These are phyloP conservation scores for Vigna nakashimae DNA, from an alignment of 306 rosid species.

Conservation along the genomic window DNA sequence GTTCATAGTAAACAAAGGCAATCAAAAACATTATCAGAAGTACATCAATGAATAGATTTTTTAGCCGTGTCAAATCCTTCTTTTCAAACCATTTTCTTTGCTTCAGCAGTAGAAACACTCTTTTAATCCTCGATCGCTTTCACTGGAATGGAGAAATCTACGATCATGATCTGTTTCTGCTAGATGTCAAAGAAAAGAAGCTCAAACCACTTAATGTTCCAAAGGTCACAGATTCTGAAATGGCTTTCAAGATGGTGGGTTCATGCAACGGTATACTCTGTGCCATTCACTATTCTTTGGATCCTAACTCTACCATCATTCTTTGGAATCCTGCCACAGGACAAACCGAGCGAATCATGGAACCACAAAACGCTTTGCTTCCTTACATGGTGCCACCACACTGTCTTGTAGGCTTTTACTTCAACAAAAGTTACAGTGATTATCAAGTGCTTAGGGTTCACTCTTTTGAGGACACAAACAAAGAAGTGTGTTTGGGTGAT, in stretches of 20 bases:
- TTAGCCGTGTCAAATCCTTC: constrained; percentile 11
- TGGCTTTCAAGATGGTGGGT: constrained; percentile 47
- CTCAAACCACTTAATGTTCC: constrained; percentile 38
- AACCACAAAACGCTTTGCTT: constrained; percentile 14
- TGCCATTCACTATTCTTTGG: constrained; percentile 36
- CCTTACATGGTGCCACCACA: constrained; percentile 44
- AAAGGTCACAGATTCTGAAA: constrained; percentile 37
- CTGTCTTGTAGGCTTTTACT: constrained; percentile 45
- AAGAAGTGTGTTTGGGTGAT: background rate
- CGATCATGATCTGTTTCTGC: constrained; percentile 34
- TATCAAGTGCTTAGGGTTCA: constrained; percentile 42
- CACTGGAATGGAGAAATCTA: constrained; percentile 7
- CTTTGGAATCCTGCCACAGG: constrained; percentile 45
- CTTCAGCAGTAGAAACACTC: background rate
- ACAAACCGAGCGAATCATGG: constrained; percentile 37
- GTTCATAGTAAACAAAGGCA: background rate
- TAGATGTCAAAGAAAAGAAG: constrained; percentile 18
- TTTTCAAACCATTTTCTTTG: background rate
- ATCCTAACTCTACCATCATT: constrained; percentile 32
- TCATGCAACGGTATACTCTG: constrained; percentile 49
- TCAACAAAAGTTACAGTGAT: constrained; percentile 14
- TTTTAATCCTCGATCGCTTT: constrained; percentile 42
- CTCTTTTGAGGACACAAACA: constrained; percentile 16
- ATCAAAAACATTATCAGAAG: background rate
- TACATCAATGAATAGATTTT: constrained; percentile 9